A percentile compares a stretch with the other conserved stretches of the same genome.
Conservation (phyloP, 805 yeast genomes). For the Suhomyces sp. region DNA sequence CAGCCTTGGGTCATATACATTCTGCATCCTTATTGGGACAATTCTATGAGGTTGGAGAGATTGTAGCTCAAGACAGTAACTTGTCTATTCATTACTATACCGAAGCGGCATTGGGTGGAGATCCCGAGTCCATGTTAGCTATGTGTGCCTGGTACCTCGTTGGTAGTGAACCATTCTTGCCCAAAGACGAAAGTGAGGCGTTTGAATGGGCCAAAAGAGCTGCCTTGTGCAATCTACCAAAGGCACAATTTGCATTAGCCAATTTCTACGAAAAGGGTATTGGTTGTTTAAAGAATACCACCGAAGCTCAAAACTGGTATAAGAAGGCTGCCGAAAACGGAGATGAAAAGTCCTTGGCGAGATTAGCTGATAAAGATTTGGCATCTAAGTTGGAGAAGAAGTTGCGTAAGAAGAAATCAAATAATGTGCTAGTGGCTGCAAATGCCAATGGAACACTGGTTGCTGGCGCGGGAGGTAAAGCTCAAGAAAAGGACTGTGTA, state of each 20-base stretch:
- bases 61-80: constrained; percentile 74
- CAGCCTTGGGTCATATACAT: constrained; percentile 80
- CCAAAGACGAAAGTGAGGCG: constrained; percentile 78
- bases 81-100: constrained; percentile 91
- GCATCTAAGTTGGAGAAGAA: constrained; percentile 31
- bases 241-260: constrained; percentile 84
- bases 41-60: constrained; percentile 78
- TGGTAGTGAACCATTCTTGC: constrained; percentile 83
- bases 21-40: constrained; percentile 80
- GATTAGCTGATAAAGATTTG: constrained; percentile 33
- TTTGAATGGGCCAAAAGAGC: constrained; percentile 93
- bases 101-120: constrained; percentile 85
- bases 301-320: constrained; percentile 73
- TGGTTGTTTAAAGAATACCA: constrained; percentile 65
- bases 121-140: constrained; percentile 86
- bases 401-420: constrained; percentile 26
- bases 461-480: constrained; percentile 10
- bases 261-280: constrained; percentile 84
- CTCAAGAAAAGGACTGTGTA: constrained; percentile 45
- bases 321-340: constrained; percentile 64
- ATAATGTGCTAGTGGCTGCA: constrained; percentile 2
- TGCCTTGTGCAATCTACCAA: constrained; percentile 68
- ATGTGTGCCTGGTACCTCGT: constrained; percentile 96
- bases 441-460: constrained; percentile 4
- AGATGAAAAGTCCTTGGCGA: constrained; percentile 36